Evolutionary conservation across 495 filamentous ascomycete species (phyloP), one percentile per base, ranked within the genome.

Genomic region (Hypoxylon fragiforme): DNA sequence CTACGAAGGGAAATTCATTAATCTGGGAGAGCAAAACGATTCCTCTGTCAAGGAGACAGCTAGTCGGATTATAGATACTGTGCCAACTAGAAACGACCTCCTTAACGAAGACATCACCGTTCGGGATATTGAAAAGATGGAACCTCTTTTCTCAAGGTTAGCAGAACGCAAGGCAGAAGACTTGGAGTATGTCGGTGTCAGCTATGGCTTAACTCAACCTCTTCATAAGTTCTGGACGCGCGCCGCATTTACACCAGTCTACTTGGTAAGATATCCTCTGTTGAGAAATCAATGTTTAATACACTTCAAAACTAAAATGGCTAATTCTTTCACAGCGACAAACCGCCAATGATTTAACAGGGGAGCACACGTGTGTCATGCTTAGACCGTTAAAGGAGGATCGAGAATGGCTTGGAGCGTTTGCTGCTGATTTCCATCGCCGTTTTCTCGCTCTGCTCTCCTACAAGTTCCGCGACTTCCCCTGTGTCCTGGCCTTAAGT

Each of bases 301-400:
- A 15, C 12, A 36, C 39, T 1, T 2, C 5, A 8, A 15, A 28
- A 5, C 20, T 19, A 16, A 30, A 16, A 14, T 12, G 11, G 13
- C 51, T 54, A 46, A 55, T 30, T 3, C 13, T 2, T 26, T 52
- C 8, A 44, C 48, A 69, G 70, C 85, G 95, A 38, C 95, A 99
- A 78, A 99, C 95, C 2, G 76, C 95, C 4, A 97, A 97, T 64
- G 90, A 97, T 38, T 79, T 99, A 19, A 99, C 94, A 0, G 95
- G 95, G 54, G 95, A 99, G 73, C 92, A 99, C 63, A 92, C 92
- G 0, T 96, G 91, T 68, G 92, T 99, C 26, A 99, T 99, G 95
- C 80, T 99, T 24, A 85, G 89, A 44, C 85, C 88, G 3, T 74
- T 91, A 0, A 80, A 83, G 32, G 80, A 73, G 9, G 90, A 96